Evolutionary conservation across 2,329 filamentous ascomycete genomes (phyloP).

Genomic region (Penicillium sp.): DNA sequence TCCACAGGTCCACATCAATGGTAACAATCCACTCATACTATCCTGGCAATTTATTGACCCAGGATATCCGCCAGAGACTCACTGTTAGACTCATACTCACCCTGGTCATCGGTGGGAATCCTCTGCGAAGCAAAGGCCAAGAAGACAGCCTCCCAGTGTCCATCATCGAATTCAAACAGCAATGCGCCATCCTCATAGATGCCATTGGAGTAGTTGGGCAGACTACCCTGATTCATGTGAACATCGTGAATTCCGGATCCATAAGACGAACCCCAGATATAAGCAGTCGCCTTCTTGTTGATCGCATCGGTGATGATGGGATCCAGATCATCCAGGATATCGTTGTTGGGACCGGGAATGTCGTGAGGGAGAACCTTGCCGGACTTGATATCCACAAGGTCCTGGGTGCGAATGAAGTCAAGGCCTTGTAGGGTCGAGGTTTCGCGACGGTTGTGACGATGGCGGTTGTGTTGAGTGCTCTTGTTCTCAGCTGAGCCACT

Average conservation of each 20-base stretch:
- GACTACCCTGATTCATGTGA: slow-evolving; percentile 44
- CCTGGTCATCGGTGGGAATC: slow-evolving; percentile 33
- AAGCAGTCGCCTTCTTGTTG: slow-evolving; percentile 35
- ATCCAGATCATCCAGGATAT: slow-evolving; percentile 39
- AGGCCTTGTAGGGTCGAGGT: slow-evolving; percentile 21
- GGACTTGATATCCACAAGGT: slow-evolving; percentile 25
- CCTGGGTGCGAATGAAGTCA: slow-evolving; percentile 13
- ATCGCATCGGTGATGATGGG: slow-evolving; percentile 38
- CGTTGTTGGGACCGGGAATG: slow-evolving; percentile 24
- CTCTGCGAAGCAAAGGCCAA: slow-evolving; percentile 41
- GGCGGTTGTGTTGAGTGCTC: slow-evolving; percentile 19
- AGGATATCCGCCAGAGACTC: slow-evolving; percentile 15
- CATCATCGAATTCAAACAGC: slow-evolving; percentile 35
- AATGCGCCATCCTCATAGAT: slow-evolving; percentile 39
- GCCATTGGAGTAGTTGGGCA: slow-evolving; percentile 33
- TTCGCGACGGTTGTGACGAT: slow-evolving; percentile 16
- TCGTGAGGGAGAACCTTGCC: slow-evolving; percentile 25
- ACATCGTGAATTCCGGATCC: slow-evolving; percentile 39
- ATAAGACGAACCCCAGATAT: slow-evolving; percentile 40
- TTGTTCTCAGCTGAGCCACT: slow-evolving; percentile 2
- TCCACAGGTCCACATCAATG: neutral
- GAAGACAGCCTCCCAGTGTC: slow-evolving; percentile 42
- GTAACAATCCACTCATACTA: neutral
- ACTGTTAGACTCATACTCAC: slow-evolving; percentile 16
- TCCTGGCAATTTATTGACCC: neutral